phyloP scores from a whole-genome alignment of 768 basidiomycete species.

The Heimioporus sp. region DNA sequence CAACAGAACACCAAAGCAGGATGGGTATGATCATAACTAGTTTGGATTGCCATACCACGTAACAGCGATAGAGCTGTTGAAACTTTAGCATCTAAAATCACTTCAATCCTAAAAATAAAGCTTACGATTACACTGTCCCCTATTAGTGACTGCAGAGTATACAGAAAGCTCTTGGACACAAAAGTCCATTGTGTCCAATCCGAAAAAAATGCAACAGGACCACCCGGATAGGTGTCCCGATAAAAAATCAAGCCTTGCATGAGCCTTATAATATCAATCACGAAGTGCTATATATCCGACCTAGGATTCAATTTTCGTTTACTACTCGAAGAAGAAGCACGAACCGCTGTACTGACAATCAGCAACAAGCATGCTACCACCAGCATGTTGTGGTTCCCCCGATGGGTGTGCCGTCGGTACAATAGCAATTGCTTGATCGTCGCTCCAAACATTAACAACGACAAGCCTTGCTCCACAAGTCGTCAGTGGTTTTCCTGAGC shows the following conservation, averaged over 20 bases:
- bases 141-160: constrained; percentile 16
- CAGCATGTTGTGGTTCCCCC: constrained; percentile 15
- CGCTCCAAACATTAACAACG: constrained; percentile 28
- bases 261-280: constrained; percentile 14
- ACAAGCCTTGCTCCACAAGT: constrained; percentile 21
- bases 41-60: constrained; percentile 26
- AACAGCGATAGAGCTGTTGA: constrained; percentile 16
- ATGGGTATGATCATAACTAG: constrained; percentile 21
- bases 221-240: constrained; percentile 19
- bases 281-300: constrained; percentile 11
- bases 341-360: constrained; percentile 22
- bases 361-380: constrained; percentile 19
- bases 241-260: constrained; percentile 19
- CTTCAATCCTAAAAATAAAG: neutral
- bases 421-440: constrained; percentile 21
- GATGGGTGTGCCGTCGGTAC: neutral
- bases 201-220: constrained; percentile 23
- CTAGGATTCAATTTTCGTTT: neutral
- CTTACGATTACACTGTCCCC: constrained; percentile 25
- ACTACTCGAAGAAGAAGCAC: neutral
- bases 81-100: neutral
- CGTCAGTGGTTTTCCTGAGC: too few relatives aligned
- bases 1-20: constrained; percentile 25
- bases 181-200: constrained; percentile 21
- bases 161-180: constrained; percentile 21